Evolutionary conservation across 164 flowering plant species (phyloP).

Genomic region (Cinnamomum micranthum): DNA sequence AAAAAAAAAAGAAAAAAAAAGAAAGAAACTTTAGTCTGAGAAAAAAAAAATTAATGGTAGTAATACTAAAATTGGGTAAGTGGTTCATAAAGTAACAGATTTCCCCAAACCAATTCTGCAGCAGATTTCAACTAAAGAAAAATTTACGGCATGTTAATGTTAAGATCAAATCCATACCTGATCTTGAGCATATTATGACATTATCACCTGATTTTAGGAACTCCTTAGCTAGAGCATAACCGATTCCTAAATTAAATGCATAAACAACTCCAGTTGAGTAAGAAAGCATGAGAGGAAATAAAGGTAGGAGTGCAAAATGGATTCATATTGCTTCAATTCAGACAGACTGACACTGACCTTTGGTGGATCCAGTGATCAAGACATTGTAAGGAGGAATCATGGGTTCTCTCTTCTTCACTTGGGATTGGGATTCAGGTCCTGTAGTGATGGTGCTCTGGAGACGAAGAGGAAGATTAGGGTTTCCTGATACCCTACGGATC

Average conservation of each 20-base stretch:
- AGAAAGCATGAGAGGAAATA: neutral
- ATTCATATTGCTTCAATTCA: no score
- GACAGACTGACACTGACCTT: constrained; percentile 36
- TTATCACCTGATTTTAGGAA: constrained; percentile 89
- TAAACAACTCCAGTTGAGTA: neutral
- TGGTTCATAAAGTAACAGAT: neutral
- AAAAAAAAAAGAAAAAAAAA: no score
- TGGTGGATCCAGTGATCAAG: constrained; percentile 73
- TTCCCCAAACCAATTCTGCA: neutral
- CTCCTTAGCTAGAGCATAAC: constrained; percentile 82
- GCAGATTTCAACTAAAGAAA: neutral
- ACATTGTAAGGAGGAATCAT: constrained; percentile 84
- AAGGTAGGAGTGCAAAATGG: neutral
- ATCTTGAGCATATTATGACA: constrained; percentile 84
- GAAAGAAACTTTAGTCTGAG: neutral
- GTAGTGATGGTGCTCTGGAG: neutral
- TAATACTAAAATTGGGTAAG: no score
- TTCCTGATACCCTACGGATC: neutral
- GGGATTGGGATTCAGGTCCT: neutral
- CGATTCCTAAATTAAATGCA: constrained; percentile 59
- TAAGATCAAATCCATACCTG: constrained; percentile 37
- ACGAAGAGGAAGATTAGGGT: neutral
- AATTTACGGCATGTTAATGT: neutral
- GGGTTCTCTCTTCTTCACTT: constrained; percentile 27
- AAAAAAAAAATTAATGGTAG: no score